Base-by-base conservation (phyloP, 148 eudicot species). In the Agrostemma githago region DNA sequence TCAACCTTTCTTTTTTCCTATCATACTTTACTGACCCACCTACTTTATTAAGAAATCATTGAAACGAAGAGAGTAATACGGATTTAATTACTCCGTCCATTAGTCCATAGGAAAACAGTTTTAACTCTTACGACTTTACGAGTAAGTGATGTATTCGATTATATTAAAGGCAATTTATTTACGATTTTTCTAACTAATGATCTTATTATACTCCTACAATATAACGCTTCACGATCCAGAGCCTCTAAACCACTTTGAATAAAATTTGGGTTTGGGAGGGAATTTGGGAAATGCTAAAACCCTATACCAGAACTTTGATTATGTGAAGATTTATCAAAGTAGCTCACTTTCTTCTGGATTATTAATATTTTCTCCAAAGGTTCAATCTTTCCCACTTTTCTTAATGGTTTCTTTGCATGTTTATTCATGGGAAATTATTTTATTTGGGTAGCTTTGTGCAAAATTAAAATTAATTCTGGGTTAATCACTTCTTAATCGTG, bases 281-380 rank as follows among this genome's bases (percentile, higher is more conserved):
- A 80, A 90, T 53, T 92, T 95, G 97, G 98, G 98, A 92, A 15
- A 53, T 83, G 63, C 86, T 94, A 58, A 94, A 94, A 77, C 98
- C 98, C 84, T 86, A 91, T 71, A 89, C 84, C 26, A 94, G 76
- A 93, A 88, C 17, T 86, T 87, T 53, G 89, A 89, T 88, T 91
- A 78, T 79, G 66, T 92, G 54, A 85, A 97, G 98, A 95, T 95
- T 68, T 92, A 92, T 41, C 98, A 95, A 74, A 89, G 92, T 57
- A 92, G 2, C 88, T 92, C 81, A 87, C 84, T 43, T 92, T 95
- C 81, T 87, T 90, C 73, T 90, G 98, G 3, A 90, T 89, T 3
- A 72, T 92, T 69, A 95, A 90, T 73, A 88, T 92, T 56, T 90
- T 95, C 66, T 90, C 98, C 56, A 26, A 95, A 90, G 98, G 98